Base-by-base conservation (phyloP, 805 yeast species). In the Barnettozyma vustinii region DNA sequence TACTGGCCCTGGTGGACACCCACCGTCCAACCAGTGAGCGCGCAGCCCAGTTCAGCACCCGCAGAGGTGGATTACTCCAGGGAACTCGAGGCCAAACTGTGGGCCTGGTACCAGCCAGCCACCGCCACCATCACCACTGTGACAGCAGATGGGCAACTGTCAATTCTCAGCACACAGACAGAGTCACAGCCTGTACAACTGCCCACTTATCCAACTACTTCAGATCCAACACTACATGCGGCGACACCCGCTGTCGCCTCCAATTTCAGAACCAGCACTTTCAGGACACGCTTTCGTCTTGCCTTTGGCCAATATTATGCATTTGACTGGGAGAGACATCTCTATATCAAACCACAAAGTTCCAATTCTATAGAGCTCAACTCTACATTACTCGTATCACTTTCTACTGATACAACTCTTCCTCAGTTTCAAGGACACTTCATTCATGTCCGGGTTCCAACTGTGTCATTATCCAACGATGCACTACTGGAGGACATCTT, bases 401-500 rank as follows among this genome's bases (percentile, higher is more conserved):
- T 18, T 8, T 25, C 33, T 6, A 40, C 26, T 6, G 21, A 25
- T 9, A 16, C 45, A 13, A 19, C n/a, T 18, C 13, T 40, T 16
- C 33, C 44, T 9, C 48, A 46, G 21, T 46, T 50, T 16, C 53
- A 56, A 12, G 50, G 66, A 5, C 49, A 59, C 20, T 55, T 67
- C 0, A 51, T 70, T 8, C 68, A 74, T 1, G 51, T 70, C 15
- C 69, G 68, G 49, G 62, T 66, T 30, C 71, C 70, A 10, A 62
- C 66, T 26, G 1, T n/a, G n/a, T 12, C 33, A 9, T 19, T 48
- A 27, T 47, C 45, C 16, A 60, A 59, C 42, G 51, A 56, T 5
- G 40, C 58, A 2, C 71, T 67, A 53, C 68, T 56, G 66, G 75
- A 64, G 65, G 77, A 66, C 67, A 69, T 60, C 69, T 73, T 44